Percentiles rank a stretch among this genome's conserved stretches.
phyloP scores from a whole-genome alignment of 1,139 yeast species.

The Nematodospora anomalae region DNA sequence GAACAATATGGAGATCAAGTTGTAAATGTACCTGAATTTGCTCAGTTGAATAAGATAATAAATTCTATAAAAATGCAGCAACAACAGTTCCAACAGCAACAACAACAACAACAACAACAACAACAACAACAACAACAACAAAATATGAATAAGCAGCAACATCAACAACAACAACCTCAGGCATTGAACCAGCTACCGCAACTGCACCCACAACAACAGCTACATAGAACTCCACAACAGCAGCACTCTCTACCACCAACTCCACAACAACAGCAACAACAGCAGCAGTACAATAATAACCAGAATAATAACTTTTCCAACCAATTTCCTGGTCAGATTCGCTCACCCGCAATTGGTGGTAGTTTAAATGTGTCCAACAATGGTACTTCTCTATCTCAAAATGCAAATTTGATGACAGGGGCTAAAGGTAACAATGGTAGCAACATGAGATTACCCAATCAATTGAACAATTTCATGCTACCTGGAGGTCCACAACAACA shows the following conservation, averaged over 20 bases:
- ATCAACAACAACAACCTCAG: conserved; percentile 14
- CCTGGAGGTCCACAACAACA: conserved; percentile 10
- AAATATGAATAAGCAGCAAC: conserved; percentile 8
- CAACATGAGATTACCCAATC: conserved; percentile 12
- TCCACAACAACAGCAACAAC: conserved; percentile 12
- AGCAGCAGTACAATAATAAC: conserved; percentile 8
- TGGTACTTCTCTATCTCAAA: conserved; percentile 14
- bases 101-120: conserved; percentile 17
- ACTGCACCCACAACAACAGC: conserved; percentile 9
- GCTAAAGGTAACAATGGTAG: conserved; percentile 3
- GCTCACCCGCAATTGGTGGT: conserved; percentile 15
- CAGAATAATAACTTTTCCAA: conserved; percentile 3
- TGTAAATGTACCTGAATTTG: conserved; percentile 59
- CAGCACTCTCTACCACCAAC: conserved; percentile 12
- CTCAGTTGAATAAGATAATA: conserved; percentile 56
- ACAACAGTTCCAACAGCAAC: conserved; percentile 22
- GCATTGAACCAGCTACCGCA: conserved; percentile 3
- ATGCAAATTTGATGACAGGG: conserved; percentile 11
- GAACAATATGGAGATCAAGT: conserved; percentile 67
- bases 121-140: conserved; percentile 15
- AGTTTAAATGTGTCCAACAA: conserved; percentile 9
- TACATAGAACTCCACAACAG: conserved; percentile 8
- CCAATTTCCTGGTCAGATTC: conserved; percentile 8
- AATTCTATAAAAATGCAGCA: conserved; percentile 48
- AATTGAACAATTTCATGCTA: conserved; percentile 10